Evolutionary conservation across 306 rosid genomes (phyloP).

Genomic region (Neltuma alba): DNA sequence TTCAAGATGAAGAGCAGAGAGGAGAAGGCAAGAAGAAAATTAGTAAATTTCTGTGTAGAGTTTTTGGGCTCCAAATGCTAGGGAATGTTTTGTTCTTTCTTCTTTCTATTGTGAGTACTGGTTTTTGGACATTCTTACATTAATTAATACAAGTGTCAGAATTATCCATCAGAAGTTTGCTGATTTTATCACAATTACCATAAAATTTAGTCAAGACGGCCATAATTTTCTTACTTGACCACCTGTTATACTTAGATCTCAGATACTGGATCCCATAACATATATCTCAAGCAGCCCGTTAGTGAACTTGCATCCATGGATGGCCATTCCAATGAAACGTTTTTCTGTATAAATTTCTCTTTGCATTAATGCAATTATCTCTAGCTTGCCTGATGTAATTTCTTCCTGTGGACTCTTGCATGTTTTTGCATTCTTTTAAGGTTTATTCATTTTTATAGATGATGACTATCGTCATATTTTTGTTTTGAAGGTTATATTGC

Average conservation of each 20-base stretch:
- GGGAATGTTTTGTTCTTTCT: background rate
- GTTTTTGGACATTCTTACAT: too few species aligned
- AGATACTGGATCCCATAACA: constrained; percentile 9
- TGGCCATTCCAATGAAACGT: constrained; percentile 20
- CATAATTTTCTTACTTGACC: background rate
- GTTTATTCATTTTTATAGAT: background rate
- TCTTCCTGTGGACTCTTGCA: constrained; percentile 14
- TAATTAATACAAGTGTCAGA: background rate
- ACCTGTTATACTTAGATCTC: constrained; percentile 7
- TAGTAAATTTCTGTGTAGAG: background rate
- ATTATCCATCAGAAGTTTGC: background rate
- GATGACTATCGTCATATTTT: constrained; percentile 26
- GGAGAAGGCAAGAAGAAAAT: background rate
- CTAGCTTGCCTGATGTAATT: constrained; percentile 1
- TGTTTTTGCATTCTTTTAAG: constrained; percentile 26
- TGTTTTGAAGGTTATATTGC: constrained; percentile 82
- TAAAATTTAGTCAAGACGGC: background rate
- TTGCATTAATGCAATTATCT: constrained; percentile 20
- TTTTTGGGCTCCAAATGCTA: background rate
- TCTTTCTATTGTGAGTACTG: background rate
- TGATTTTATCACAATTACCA: background rate
- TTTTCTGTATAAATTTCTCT: constrained; percentile 14
- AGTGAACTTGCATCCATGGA: constrained; percentile 5
- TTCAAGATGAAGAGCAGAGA: background rate
- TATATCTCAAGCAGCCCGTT: background rate